Percentiles rank a stretch among this genome's conserved stretches.
phyloP scores from a whole-genome alignment of 495 filamentous ascomycete genomes.

The Aspergillus affinis region DNA sequence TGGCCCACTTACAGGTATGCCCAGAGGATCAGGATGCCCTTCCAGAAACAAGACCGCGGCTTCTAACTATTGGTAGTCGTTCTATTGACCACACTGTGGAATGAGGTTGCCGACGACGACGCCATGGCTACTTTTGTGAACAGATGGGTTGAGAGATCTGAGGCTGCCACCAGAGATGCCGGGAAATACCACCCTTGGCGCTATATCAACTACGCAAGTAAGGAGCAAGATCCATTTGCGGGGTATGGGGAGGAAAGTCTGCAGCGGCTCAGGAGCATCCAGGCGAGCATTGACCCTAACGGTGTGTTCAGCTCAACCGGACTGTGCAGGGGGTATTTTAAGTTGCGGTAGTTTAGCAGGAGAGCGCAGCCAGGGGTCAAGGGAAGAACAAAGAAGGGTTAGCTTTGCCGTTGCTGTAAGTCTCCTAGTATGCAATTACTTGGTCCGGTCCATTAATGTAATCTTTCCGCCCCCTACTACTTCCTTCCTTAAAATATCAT shows the following conservation, averaged over 20 bases:
- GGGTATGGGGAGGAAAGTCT: slow-evolving; percentile 31
- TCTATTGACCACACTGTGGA: slow-evolving; percentile 30
- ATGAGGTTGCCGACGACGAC: slow-evolving; percentile 26
- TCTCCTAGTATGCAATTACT: no score
- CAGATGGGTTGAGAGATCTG: slow-evolving; percentile 1
- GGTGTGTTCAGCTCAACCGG: slow-evolving; percentile 7
- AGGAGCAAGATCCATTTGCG: slow-evolving; percentile 29
- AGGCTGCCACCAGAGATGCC: background rate
- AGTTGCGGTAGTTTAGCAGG: no score
- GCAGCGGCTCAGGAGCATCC: slow-evolving; percentile 6
- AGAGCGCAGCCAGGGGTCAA: no score
- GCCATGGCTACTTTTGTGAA: slow-evolving; percentile 5
- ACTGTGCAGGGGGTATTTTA: slow-evolving; percentile 10
- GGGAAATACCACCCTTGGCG: slow-evolving; percentile 10
- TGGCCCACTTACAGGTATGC: no score
- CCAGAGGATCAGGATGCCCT: no score
- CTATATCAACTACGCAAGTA: slow-evolving; percentile 29
- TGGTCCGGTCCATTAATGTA: no score
- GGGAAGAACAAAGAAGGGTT: no score
- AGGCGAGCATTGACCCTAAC: slow-evolving; percentile 1
- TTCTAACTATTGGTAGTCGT: no score
- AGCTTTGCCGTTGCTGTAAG: no score
- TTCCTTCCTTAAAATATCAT: no score
- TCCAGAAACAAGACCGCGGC: no score
- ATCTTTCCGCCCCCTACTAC: no score